Base-by-base conservation (phyloP, 192 early-diverging fungal species). In the Lunasporangiospora selenospora region DNA sequence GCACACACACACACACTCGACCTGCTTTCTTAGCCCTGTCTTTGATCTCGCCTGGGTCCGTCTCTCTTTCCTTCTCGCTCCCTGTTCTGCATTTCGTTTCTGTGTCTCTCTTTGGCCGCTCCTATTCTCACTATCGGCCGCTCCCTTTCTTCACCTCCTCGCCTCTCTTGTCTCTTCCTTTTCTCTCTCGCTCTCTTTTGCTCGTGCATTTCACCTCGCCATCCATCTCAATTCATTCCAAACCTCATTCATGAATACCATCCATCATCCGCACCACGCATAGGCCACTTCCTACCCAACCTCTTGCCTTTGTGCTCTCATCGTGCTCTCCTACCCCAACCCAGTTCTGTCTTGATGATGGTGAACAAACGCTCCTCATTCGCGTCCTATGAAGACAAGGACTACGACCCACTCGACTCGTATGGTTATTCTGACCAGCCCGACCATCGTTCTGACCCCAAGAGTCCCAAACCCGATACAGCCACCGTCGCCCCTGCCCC, bases 351-450 rank as follows among this genome's bases (percentile, higher is more conserved):
- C n/a, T n/a, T 10, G 13, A 70, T 71, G 59, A 58, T 73, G 69
- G 60, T 53, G 40, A 62, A 73, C 61, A 63, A 63, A 24, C 42
- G 37, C 27, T 9, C 23, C 24, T 39, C 65, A 13, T 44, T 48
- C 43, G 19, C 54, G 6, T 53, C 69, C 18, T 29, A 41, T 2
- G 58, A 55, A 18, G 46, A 24, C 12, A 38, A 47, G 21, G 67
- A 70, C 52, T 51, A 43, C 16, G 53, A 62, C 44, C 67, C 53
- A 10, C 11, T 70, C 19, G 41, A 62, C 31, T 34, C 21, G 34
- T 63, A 63, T 8, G 21, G 3, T 29, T 12, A 23, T 29, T 29
- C 46, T 48, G 27, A 6, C 4, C 54, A 8, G 10, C 47, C 58
- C 49, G 19, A 26, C 33, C 8, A 29, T 39, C 26, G 18, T 36